These are phyloP conservation scores for Mucor saturninus DNA, from an alignment of 371 early-diverging fungal genomes.

Conservation along the genomic window DNA sequence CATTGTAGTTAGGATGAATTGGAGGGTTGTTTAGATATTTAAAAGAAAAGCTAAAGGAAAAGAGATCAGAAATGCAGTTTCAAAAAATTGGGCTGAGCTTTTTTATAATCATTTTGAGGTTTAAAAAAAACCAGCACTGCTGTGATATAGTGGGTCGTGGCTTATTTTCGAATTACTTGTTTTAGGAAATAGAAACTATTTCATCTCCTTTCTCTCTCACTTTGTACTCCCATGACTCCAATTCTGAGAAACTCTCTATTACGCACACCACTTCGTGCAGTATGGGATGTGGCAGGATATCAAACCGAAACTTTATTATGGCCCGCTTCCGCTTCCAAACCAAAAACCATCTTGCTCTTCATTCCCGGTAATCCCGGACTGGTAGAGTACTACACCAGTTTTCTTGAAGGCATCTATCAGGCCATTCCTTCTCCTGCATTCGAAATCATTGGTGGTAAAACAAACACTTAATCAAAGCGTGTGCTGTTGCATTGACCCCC, in stretches of 20 bases:
- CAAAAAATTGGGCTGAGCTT: constrained; percentile 1
- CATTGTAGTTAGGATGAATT: constrained; percentile 4
- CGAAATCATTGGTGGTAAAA: constrained; percentile 62
- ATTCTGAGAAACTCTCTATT: constrained; percentile 6
- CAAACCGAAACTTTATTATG: constrained; percentile 59
- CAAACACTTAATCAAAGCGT: background rate
- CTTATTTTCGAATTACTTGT: constrained; percentile 2
- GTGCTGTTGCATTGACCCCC: background rate
- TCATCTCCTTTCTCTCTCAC: background rate
- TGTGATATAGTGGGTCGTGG: background rate
- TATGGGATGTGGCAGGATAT: constrained; percentile 56
- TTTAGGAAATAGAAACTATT: background rate
- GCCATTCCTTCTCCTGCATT: constrained; percentile 30
- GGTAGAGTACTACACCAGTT: constrained; percentile 71
- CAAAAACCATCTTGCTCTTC: constrained; percentile 56
- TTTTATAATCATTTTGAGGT: background rate
- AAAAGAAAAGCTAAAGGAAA: background rate
- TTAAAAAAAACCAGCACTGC: background rate
- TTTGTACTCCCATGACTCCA: constrained; percentile 7
- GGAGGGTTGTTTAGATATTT: background rate
- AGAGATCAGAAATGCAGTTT: constrained; percentile 2
- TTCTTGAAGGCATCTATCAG: constrained; percentile 57
- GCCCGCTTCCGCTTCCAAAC: constrained; percentile 39
- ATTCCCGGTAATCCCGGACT: constrained; percentile 78
- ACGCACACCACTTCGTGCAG: constrained; percentile 42